Evolutionary conservation across 2,329 filamentous ascomycete genomes (phyloP), one percentile per base, ranked within the genome.

Genomic region (Fusarium sambucinum): DNA sequence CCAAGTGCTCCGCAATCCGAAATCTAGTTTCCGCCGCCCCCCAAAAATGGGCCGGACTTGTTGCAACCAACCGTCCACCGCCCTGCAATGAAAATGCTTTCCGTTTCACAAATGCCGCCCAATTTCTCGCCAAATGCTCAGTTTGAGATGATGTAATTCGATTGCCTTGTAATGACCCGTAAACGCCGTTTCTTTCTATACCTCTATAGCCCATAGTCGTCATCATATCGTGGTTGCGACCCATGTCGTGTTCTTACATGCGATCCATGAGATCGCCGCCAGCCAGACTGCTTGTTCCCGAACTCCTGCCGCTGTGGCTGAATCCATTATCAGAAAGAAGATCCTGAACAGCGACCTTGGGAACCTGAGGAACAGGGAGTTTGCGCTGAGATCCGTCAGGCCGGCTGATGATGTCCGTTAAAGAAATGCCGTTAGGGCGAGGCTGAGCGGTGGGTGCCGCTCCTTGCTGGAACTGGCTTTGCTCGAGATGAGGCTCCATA

Each of bases 401-500:
- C 71, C 91, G 90, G 76, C 91, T 93, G 83, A 98, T 96, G 75
- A 98, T 98, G 78, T 98, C 95, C 61, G 90, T 92, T 73, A 98
- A 90, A 38, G 93, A 92, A 59, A 96, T 87, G 40, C 94, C 94
- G 57, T 85, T 87, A 72, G 86, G 83, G 56, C 84, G 82, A 60
- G 80, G 69, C 33, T 82, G 73, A 81, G 77, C 81, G n/a, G 85
- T 85, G 55, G 86, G 85, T 68, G 85, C 85, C 68, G 87, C 86
- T 33, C 74, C 74, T 27, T 79, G 78, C 23, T 79, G 78, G 55
- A 80, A 80, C 75, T 80, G 69, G 69, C 77, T 63, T 76, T 78
- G 66, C 40, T 87, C 85, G 13, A 85, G 79, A 64, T 85, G 82
- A 30, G 86, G 86, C 77, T 89, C 86, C 77, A 89, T 84, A 32